Evolutionary conservation across 148 eudicot genomes (phyloP).

Genomic region (Hydrangea macrophylla): DNA sequence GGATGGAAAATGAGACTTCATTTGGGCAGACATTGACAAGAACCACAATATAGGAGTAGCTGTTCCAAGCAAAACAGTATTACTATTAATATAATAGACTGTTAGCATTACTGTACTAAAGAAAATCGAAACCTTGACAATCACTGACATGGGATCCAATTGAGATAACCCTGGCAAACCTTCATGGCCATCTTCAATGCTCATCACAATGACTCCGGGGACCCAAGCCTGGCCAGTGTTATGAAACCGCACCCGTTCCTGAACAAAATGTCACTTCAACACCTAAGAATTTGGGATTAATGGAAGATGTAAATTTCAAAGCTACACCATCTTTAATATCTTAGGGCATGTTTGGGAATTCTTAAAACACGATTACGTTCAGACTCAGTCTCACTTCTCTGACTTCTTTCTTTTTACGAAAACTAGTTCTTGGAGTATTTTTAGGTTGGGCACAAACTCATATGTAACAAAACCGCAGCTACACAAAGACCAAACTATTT

Average conservation of each 20-base stretch:
- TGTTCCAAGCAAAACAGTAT: conserved; percentile 24
- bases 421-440: too few relatives aligned
- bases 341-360: too few relatives aligned
- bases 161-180: conserved; percentile 61
- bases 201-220: conserved; percentile 87
- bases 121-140: not conserved
- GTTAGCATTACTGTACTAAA: not conserved
- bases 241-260: conserved; percentile 83
- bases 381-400: not conserved
- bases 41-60: conserved; percentile 65
- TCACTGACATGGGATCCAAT: conserved; percentile 73
- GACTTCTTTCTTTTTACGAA: too few relatives aligned
- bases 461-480: too few relatives aligned
- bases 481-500: too few relatives aligned
- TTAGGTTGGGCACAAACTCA: too few relatives aligned
- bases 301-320: too few relatives aligned
- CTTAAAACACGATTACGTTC: not conserved
- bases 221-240: conserved; percentile 80
- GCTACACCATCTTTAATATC: too few relatives aligned
- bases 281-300: conserved; percentile 4
- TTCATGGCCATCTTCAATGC: conserved; percentile 89
- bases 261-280: conserved; percentile 7
- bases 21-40: conserved; percentile 59
- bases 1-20: conserved; percentile 42
- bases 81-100: not conserved